These are phyloP conservation scores for Capsicum baccatum DNA, from an alignment of 257 asterid species.

Conservation along the genomic window DNA sequence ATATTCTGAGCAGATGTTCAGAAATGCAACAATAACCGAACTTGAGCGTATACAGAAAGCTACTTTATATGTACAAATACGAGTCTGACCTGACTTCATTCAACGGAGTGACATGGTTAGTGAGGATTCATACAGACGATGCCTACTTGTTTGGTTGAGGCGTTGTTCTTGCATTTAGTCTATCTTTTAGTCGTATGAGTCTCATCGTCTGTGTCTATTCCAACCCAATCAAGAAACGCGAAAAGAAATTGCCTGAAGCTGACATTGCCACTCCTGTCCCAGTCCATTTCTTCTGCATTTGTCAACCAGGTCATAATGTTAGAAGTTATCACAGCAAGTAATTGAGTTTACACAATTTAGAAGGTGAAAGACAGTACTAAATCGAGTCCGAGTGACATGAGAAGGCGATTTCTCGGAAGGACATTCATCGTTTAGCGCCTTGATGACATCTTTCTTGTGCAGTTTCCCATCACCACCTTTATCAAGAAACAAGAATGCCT, in stretches of 20 bases:
- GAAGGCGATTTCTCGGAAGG: constrained; percentile 58
- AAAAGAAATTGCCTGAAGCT: no score
- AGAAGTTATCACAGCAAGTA: not conserved
- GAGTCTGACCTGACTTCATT: constrained; percentile 14
- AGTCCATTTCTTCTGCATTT: no score
- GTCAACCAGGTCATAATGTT: constrained; percentile 28
- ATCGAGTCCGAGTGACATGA: constrained; percentile 51
- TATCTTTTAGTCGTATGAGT: constrained; percentile 24
- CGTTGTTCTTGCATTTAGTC: not conserved
- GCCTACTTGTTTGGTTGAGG: not conserved
- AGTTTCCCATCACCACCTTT: constrained; percentile 56
- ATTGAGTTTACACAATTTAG: not conserved
- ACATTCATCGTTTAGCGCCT: constrained; percentile 57
- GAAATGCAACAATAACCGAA: not conserved
- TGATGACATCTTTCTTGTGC: constrained; percentile 51
- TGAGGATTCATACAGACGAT: constrained; percentile 15
- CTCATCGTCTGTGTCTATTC: no score
- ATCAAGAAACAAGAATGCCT: constrained; percentile 59
- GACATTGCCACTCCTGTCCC: no score
- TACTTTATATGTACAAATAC: not conserved
- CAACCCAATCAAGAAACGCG: no score
- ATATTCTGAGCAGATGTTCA: not conserved
- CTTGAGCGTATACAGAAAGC: not conserved
- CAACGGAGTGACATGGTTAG: not conserved
- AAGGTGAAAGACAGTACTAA: constrained; percentile 41